These are phyloP conservation scores for Rachicladosporium sp. DNA, from an alignment of 2,329 filamentous ascomycete genomes.

Conservation along the genomic window DNA sequence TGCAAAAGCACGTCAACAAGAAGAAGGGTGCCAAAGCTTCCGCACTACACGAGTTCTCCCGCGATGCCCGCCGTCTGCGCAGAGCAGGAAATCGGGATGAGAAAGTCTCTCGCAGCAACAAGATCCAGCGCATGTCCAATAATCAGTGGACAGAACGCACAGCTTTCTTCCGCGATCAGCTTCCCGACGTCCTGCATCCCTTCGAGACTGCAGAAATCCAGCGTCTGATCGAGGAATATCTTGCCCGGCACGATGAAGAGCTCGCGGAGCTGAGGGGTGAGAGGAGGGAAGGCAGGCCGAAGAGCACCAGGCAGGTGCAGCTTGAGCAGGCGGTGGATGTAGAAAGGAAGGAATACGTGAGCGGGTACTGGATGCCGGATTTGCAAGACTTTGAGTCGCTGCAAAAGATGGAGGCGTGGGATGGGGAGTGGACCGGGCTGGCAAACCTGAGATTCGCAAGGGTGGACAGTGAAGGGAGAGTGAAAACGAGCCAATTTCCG, in stretches of 20 bases:
- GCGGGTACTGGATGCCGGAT: slow-evolving; percentile 80
- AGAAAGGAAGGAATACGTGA: slow-evolving; percentile 68
- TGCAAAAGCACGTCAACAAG: slow-evolving; percentile 79
- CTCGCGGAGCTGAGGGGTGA: slow-evolving; percentile 52
- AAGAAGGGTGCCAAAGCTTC: slow-evolving; percentile 66
- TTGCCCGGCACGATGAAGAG: slow-evolving; percentile 59
- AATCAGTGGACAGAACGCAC: slow-evolving; percentile 50
- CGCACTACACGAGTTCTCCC: slow-evolving; percentile 73
- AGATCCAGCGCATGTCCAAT: slow-evolving; percentile 61
- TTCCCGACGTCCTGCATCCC: slow-evolving; percentile 27
- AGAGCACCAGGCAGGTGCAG: slow-evolving; percentile 63
- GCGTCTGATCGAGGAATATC: slow-evolving; percentile 30
- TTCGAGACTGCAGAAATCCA: slow-evolving; percentile 48
- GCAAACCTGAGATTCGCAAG: slow-evolving; percentile 66
- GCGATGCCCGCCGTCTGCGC: slow-evolving; percentile 72
- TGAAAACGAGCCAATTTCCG: slow-evolving; percentile 65
- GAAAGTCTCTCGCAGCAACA: slow-evolving; percentile 60
- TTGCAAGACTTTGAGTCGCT: slow-evolving; percentile 55
- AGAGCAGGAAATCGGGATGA: slow-evolving; percentile 71
- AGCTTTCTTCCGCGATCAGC: slow-evolving; percentile 51
- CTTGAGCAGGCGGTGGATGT: slow-evolving; percentile 57
- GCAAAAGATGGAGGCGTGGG: slow-evolving; percentile 58
- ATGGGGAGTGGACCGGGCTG: slow-evolving; percentile 72
- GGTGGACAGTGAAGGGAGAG: slow-evolving; percentile 51
- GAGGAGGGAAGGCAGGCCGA: slow-evolving; percentile 66